Evolutionary conservation across 2,329 filamentous ascomycete genomes (phyloP), one percentile per base, ranked within the genome.

Genomic region (Alternaria panax): DNA sequence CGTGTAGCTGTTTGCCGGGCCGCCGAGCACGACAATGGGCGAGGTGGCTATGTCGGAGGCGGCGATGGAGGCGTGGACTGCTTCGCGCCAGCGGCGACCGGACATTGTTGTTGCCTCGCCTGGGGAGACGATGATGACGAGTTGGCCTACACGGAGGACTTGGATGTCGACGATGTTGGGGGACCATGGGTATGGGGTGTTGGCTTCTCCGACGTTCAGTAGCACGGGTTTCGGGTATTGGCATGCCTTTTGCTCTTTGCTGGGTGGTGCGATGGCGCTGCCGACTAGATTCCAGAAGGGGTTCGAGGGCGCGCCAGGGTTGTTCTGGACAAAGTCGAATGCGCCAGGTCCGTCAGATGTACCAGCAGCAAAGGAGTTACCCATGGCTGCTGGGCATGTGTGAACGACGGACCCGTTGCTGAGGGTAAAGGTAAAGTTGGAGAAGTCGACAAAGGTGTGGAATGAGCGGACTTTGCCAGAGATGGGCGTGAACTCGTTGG

Each of bases 101-200:
- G 92, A 87, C 94, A 97, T 98, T 5, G 93, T 97, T 0, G 91
- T 95, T 1, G 91, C 92, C 78, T 97, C 94, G 28, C 92, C 92
- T 0, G 93, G 90, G 30, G 90, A 90, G 27, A 97, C 87, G 62
- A 97, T 88, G 62, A 97, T 90, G 57, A 96, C 82, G 7, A 97
- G 80, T 71, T 95, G 91, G 0, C 94, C 94, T 0, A 94, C 90
- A 12, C 94, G 90, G 14, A 97, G 83, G 28, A 90, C 84, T 74
- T 97, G 94, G 9, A 97, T 85, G 74, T 97, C 92, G 45, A 96
- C 93, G 46, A 97, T 88, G 68, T 97, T 97, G 1, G 94, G 92
- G 0, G 90, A 89, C 94, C 94, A 98, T 7, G 87, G 82, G 77
- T 97, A 97, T 0, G 94, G 94, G 9, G 79, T 80, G 4, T 82